Base-by-base conservation (phyloP, 176 grass and related monocot species). In the Puya raimondii region DNA sequence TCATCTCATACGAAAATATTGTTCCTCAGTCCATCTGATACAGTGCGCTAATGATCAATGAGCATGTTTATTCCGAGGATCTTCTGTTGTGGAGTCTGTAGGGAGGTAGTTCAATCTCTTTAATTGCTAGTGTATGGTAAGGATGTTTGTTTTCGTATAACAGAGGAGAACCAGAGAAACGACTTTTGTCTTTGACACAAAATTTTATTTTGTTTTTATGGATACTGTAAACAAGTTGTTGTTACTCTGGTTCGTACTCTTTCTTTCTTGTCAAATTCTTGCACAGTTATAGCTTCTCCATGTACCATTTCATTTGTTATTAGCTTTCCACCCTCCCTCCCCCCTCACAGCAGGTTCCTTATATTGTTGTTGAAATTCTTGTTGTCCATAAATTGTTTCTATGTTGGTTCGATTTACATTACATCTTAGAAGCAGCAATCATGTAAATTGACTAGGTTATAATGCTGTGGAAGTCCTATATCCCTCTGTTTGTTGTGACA, bases 401-500 rank as follows among this genome's bases (percentile, higher is more conserved):
- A 61, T 61, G 7, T 61, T 61, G n/a, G 21, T 13, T 14, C 47
- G 67, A 49, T 56, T 20, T 49, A 42, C 59, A n/a, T 77, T 47
- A 50, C 8, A 26, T 15, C 20, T 64, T 26, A 72, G 64, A 79
- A 47, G 71, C 15, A 18, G 59, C 50, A 47, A 61, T n/a, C 29
- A 21, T 18, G 10, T 48, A 1, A 16, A 20, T 66, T 69, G 25
- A 50, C 12, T 14, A 22, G 14, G n/a, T 64, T 48, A 1, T 67
- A 58, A 66, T 49, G 66, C 74, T 70, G 70, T 51, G 64, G 61
- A 47, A 53, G 42, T 77, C 64, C 10, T 70, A 25, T 66, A 10
- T 63, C 47, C 76, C 16, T 58, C 49, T 79, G 51, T 65, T 72
- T 84, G 23, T 20, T 85, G 23, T 72, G 56, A 6, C 79, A 97